A percentile compares a stretch with the other conserved stretches of the same genome.
phyloP scores from a whole-genome alignment of 345 rosid species.

The Boechera stricta region DNA sequence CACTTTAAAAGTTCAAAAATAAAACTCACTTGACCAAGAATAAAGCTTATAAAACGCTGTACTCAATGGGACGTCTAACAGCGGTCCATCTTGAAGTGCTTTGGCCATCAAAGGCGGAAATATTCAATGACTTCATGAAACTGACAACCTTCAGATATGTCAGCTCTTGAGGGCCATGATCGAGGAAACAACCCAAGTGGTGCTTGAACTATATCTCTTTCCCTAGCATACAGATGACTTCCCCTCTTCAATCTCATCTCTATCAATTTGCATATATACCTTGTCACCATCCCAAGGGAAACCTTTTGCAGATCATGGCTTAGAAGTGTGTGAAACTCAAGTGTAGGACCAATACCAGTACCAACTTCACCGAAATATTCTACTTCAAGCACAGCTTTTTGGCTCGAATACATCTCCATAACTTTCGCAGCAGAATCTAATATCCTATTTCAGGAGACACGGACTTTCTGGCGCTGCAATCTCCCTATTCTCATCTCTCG shows the following conservation, averaged over 20 bases:
- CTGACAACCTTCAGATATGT: constrained; percentile 76
- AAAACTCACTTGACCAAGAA: constrained; percentile 82
- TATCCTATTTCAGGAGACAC: constrained; percentile 94
- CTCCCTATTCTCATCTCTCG: constrained; percentile 97
- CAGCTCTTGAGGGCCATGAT: constrained; percentile 85
- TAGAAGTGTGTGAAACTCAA: constrained; percentile 94
- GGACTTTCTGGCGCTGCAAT: constrained; percentile 97
- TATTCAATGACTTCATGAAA: constrained; percentile 74
- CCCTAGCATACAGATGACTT: constrained; percentile 51
- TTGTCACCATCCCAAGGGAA: constrained; percentile 78
- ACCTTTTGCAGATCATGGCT: constrained; percentile 92
- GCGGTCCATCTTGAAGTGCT: constrained; percentile 99
- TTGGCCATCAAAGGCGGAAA: constrained; percentile 94
- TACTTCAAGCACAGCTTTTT: constrained; percentile 97
- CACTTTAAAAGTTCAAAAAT: not conserved
- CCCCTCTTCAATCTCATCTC: constrained; percentile 56
- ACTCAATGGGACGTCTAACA: constrained; percentile 86
- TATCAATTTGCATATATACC: constrained; percentile 61
- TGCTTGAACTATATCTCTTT: constrained; percentile 66
- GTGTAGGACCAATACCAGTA: constrained; percentile 97
- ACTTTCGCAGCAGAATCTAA: constrained; percentile 99
- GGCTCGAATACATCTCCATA: constrained; percentile 99
- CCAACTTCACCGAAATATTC: constrained; percentile 99
- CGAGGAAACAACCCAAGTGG: constrained; percentile 93
- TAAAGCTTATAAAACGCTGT: constrained; percentile 82